phyloP scores from a whole-genome alignment of 768 basidiomycete genomes.

The Leccinum arenicola region DNA sequence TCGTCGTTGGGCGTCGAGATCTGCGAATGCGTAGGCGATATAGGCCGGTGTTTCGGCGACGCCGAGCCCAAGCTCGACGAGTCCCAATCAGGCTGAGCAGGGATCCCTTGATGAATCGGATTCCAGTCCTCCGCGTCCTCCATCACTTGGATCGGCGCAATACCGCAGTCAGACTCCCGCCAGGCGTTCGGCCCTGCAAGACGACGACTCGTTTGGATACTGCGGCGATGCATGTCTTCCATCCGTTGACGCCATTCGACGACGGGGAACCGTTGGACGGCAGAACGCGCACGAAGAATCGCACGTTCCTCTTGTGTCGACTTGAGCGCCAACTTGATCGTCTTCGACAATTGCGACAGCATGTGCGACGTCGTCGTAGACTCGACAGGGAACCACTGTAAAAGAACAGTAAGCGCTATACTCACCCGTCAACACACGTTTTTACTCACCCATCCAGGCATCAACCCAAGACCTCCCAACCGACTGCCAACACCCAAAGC shows the following conservation, averaged over 20 bases:
- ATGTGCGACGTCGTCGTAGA: constrained; percentile 91
- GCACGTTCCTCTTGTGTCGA: constrained; percentile 90
- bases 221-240: constrained; percentile 92
- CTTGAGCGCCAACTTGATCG: constrained; percentile 90
- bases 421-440: background rate
- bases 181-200: constrained; percentile 73
- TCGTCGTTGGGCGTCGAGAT: constrained; percentile 50
- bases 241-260: constrained; percentile 96
- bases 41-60: constrained; percentile 38
- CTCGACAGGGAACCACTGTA: constrained; percentile 95
- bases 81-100: constrained; percentile 78
- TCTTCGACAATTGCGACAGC: constrained; percentile 92
- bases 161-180: constrained; percentile 67
- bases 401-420: constrained; percentile 1
- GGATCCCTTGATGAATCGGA: constrained; percentile 61
- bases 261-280: constrained; percentile 95
- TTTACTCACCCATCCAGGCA: constrained; percentile 91
- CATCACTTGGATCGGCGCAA: constrained; percentile 43
- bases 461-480: constrained; percentile 90
- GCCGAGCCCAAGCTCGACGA: constrained; percentile 48
- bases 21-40: constrained; percentile 64
- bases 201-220: constrained; percentile 67
- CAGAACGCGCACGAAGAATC: constrained; percentile 88
- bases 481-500: constrained; percentile 94
- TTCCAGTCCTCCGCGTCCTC: constrained; percentile 79